These are phyloP conservation scores for Ottelia alismoides DNA, from an alignment of 106 monocot species.

Conservation along the genomic window DNA sequence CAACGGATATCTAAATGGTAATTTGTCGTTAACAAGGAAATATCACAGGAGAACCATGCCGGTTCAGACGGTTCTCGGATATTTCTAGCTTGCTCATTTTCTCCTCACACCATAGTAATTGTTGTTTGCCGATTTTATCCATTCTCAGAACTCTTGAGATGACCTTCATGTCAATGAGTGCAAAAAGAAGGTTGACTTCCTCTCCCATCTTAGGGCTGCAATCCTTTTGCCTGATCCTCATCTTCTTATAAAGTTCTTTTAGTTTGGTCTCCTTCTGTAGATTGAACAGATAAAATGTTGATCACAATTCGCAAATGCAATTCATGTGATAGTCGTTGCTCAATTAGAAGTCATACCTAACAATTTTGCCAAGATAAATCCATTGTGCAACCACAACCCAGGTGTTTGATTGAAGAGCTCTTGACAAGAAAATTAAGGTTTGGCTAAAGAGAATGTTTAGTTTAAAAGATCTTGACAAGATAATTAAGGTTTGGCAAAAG, in stretches of 20 bases:
- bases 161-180: slow-evolving; percentile 69
- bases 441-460: too few species aligned
- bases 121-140: slow-evolving; percentile 65
- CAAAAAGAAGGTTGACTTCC: slow-evolving; percentile 52
- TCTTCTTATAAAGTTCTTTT: slow-evolving; percentile 71
- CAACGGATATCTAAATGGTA: too few species aligned
- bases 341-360: too few species aligned
- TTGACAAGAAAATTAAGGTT: neutral
- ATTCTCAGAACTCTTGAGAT: slow-evolving; percentile 75
- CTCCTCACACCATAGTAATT: slow-evolving; percentile 94
- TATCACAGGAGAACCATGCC: slow-evolving; percentile 53
- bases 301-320: too few species aligned
- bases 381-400: neutral
- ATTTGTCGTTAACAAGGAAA: slow-evolving; percentile 82
- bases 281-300: too few species aligned
- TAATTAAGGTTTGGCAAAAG: too few species aligned
- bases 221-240: slow-evolving; percentile 46
- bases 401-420: neutral
- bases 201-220: slow-evolving; percentile 41
- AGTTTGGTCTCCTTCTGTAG: slow-evolving; percentile 75
- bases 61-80: slow-evolving; percentile 31
- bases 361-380: neutral
- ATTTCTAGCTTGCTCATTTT: slow-evolving; percentile 91
- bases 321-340: too few species aligned
- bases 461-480: too few species aligned